Evolutionary conservation across 352 stramenopile species (phyloP), one percentile per base, ranked within the genome.

Genomic region (Phytophthora syringae): DNA sequence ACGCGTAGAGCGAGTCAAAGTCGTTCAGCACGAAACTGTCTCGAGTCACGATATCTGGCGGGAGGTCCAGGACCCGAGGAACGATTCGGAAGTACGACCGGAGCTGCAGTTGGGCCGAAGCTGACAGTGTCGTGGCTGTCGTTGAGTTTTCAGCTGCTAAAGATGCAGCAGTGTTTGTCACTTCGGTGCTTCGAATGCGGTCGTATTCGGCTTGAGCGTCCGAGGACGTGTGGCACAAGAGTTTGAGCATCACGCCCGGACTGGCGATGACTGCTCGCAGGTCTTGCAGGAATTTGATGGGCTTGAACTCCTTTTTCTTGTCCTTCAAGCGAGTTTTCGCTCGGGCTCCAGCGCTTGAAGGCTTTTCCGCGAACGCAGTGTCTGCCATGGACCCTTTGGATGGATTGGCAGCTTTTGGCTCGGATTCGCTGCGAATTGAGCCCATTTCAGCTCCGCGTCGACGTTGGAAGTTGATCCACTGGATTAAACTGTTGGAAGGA

Each of bases 21-120:
- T 94, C 80, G 60, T 84, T 88, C 7, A 88, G 59, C 18, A 89
- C 73, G 34, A 94, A 90, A 32, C 81, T 77, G 30, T 93, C 84
- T 7, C 77, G 76, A 22, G 64, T 88, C 24, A 91, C 76, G 24
- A 94, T 74, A 39, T 92, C 84, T 0, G 84, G 73, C 7, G 82
- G 78, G 1, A 94, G 67, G 40, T 81, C 74, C 9, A 91, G 53
- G 27, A 84, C 62, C 0, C 65, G 67, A n/a, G 72, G 67, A 1
- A 75, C 73, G 21, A 93, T 77, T 52, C 87, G 88, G 42, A 93
- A 92, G 61, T 92, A 94, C 7, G 79, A 71, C n/a, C 85, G 75
- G 10, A 91, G 67, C 48, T 94, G 86, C 1, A 84, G 25, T 59
- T 88, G 81, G 1, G 80, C 84, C 3, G 69, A 77, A 10, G 73